phyloP scores from a whole-genome alignment of 163 green algal genomes.

The Chlamydomonas reinhardtii region DNA sequence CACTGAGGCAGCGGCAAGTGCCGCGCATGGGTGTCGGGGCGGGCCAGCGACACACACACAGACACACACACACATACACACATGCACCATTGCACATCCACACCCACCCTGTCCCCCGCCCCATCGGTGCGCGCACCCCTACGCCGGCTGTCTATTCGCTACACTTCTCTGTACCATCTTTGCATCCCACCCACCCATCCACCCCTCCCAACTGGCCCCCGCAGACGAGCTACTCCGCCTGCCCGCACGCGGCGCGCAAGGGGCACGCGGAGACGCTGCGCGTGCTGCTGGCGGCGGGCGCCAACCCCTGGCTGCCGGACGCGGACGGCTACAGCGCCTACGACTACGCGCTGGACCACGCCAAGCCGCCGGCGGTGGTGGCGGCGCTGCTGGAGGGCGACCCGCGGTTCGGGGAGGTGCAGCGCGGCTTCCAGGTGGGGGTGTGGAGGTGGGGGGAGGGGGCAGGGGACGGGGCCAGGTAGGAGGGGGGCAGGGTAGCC shows the following conservation, averaged over 20 bases:
- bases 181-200: not conserved
- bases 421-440: conserved; percentile 47
- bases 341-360: conserved; percentile 58
- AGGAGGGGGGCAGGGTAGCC: not conserved
- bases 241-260: conserved; percentile 56
- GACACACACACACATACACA: too few relatives aligned
- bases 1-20: too few relatives aligned
- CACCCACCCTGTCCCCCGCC: not conserved
- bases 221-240: conserved; percentile 44
- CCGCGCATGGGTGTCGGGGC: too few relatives aligned
- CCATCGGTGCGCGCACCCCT: too few relatives aligned
- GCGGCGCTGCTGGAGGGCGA: conserved; percentile 51
- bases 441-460: too few relatives aligned
- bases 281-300: conserved; percentile 48
- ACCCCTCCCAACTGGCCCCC: not conserved
- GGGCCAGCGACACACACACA: too few relatives aligned
- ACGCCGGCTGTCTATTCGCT: too few relatives aligned
- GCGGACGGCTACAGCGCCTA: conserved; percentile 54
- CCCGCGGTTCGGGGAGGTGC: conserved; percentile 43
- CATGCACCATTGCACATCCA: too few relatives aligned
- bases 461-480: not conserved
- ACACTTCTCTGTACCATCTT: too few relatives aligned
- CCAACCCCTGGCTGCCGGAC: conserved; percentile 51
- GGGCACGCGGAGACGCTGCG: conserved; percentile 52
- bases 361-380: conserved; percentile 53